These are phyloP conservation scores for Cercospora sojina DNA, from an alignment of 2,329 filamentous ascomycete species.

Conservation along the genomic window DNA sequence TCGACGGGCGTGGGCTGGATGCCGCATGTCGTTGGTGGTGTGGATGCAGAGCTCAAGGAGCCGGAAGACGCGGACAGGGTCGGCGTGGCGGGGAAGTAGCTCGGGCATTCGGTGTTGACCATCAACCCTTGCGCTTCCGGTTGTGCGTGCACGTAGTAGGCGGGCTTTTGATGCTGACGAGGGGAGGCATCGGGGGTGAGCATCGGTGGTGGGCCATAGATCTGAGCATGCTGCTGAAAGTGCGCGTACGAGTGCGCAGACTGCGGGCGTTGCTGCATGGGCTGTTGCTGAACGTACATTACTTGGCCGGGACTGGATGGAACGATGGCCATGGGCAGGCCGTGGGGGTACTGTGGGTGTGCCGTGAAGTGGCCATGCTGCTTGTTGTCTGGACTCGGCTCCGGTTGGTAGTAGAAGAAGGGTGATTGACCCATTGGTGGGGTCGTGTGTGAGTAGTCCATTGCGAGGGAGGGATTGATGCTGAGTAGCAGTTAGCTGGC, in stretches of 20 bases:
- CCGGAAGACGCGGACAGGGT: constrained; percentile 77
- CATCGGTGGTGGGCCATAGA: constrained; percentile 59
- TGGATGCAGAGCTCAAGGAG: constrained; percentile 82
- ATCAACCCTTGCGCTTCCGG: constrained; percentile 45
- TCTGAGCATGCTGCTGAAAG: constrained; percentile 47
- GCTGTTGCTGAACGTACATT: constrained; percentile 59
- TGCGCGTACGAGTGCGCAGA: constrained; percentile 37
- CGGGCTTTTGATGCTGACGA: constrained; percentile 71
- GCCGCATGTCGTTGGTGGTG: constrained; percentile 73
- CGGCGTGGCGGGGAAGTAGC: constrained; percentile 80
- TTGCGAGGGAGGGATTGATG: constrained; percentile 25
- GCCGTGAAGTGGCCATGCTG: constrained; percentile 72
- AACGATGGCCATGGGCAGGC: constrained; percentile 45
- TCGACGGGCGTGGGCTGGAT: constrained; percentile 80
- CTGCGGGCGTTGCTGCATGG: constrained; percentile 39
- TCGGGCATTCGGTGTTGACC: constrained; percentile 71
- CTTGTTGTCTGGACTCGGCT: constrained; percentile 68
- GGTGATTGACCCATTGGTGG: constrained; percentile 63
- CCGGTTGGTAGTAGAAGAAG: constrained; percentile 85
- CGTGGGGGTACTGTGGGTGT: constrained; percentile 53
- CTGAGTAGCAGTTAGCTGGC: constrained; percentile 26
- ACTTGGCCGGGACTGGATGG: constrained; percentile 49
- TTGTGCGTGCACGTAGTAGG: constrained; percentile 62
- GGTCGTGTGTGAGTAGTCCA: constrained; percentile 50
- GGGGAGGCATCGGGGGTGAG: constrained; percentile 77